A percentile compares a stretch with the other conserved stretches of the same genome.
Evolutionary conservation across 2,329 filamentous ascomycete species (phyloP).

Genomic region (Epichloe sylvatica): DNA sequence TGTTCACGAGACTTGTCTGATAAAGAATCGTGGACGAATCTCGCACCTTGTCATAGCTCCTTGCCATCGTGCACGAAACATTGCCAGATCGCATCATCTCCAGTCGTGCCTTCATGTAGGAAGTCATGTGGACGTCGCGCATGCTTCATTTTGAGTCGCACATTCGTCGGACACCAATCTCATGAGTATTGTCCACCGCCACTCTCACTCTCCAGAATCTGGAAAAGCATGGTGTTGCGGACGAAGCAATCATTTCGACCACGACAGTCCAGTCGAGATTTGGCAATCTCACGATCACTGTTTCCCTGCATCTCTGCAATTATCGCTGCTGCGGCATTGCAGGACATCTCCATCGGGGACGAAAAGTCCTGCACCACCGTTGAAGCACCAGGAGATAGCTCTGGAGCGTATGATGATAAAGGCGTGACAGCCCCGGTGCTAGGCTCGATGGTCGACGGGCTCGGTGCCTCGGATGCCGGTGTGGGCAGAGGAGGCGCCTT

Average conservation of each 20-base stretch:
- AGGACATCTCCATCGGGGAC: constrained; percentile 22
- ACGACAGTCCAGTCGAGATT: constrained; percentile 18
- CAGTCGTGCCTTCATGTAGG: neutral
- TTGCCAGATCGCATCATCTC: neutral
- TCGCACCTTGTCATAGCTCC: too few relatives aligned
- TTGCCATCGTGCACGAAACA: too few relatives aligned
- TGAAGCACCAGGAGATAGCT: constrained; percentile 7
- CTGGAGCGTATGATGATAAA: constrained; percentile 6
- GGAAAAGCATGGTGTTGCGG: constrained; percentile 21
- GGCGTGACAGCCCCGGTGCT: constrained; percentile 12
- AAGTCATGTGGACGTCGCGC: too few relatives aligned
- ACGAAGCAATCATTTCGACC: constrained; percentile 17
- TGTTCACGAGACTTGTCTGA: neutral
- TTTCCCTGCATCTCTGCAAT: constrained; percentile 27
- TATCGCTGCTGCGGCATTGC: constrained; percentile 21
- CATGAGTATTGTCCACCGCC: constrained; percentile 1
- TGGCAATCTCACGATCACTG: constrained; percentile 14
- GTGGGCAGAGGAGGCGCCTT: constrained; percentile 8
- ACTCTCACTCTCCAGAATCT: constrained; percentile 16
- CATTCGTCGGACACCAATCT: neutral
- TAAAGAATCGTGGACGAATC: neutral
- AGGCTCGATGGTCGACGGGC: constrained; percentile 10
- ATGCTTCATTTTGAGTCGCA: too few relatives aligned
- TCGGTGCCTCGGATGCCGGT: constrained; percentile 12
- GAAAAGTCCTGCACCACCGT: constrained; percentile 5